Evolutionary conservation across 495 filamentous ascomycete genomes (phyloP).

Genomic region (Xylaria telfairii): DNA sequence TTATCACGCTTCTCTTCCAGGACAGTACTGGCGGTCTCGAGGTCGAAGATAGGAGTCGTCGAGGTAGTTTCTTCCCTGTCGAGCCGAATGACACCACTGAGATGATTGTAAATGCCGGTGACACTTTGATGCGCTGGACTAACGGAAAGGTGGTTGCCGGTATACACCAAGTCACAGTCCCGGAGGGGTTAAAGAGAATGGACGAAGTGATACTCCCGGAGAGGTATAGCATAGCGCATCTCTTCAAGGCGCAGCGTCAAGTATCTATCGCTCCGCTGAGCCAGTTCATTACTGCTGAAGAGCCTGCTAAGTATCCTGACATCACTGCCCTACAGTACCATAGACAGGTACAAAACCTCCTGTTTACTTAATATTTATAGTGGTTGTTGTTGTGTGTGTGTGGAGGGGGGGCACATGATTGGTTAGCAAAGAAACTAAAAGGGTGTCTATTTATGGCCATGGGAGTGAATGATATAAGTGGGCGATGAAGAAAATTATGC

Average conservation of each 20-base stretch:
- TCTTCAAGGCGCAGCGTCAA: constrained; percentile 18
- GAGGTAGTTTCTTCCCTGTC: constrained; percentile 53
- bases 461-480: too few relatives aligned
- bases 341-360: constrained; percentile 12
- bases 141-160: constrained; percentile 29
- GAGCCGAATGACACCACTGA: constrained; percentile 45
- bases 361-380: constrained; percentile 14
- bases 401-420: too few relatives aligned
- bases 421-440: too few relatives aligned
- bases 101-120: constrained; percentile 56
- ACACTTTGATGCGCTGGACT: constrained; percentile 37
- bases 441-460: too few relatives aligned
- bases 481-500: too few relatives aligned
- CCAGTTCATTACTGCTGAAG: constrained; percentile 20
- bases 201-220: constrained; percentile 9
- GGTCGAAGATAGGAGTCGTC: constrained; percentile 52
- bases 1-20: constrained; percentile 51
- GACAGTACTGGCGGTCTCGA: constrained; percentile 51
- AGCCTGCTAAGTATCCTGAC: constrained; percentile 23
- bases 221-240: constrained; percentile 14
- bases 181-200: constrained; percentile 4
- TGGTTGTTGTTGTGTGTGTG: too few relatives aligned
- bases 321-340: constrained; percentile 21
- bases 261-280: constrained; percentile 16
- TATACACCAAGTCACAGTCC: constrained; percentile 27